Evolutionary conservation across 2,329 filamentous ascomycete species (phyloP).

Genomic region (Diaporthe eres): DNA sequence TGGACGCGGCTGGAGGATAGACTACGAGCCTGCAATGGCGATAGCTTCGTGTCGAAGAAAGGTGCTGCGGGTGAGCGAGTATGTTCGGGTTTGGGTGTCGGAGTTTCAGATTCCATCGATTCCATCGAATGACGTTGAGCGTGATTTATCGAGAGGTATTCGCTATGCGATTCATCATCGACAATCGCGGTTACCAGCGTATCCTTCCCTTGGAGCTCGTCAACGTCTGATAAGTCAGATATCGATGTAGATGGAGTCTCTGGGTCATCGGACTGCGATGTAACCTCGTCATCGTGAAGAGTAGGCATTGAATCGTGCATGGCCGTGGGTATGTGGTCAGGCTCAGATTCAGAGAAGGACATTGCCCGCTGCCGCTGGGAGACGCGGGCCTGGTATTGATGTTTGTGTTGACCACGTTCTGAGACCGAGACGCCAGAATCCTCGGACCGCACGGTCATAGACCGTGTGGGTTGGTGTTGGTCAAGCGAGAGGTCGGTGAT

Average conservation of each 20-base stretch:
- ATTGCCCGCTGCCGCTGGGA: conserved; percentile 64
- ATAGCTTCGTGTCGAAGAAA: conserved; percentile 53
- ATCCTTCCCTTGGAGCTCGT: conserved; percentile 50
- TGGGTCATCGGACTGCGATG: conserved; percentile 61
- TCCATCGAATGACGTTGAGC: conserved; percentile 53
- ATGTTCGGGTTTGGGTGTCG: conserved; percentile 58
- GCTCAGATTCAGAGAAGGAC: conserved; percentile 67
- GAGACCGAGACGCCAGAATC: conserved; percentile 56
- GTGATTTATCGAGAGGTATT: conserved; percentile 57
- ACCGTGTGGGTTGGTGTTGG: conserved; percentile 60
- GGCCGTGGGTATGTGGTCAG: conserved; percentile 54
- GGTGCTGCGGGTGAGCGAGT: conserved; percentile 47
- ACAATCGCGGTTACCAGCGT: conserved; percentile 42
- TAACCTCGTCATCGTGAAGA: conserved; percentile 57
- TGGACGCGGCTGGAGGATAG: conserved; percentile 39
- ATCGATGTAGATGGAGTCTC: conserved; percentile 61
- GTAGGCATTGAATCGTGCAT: conserved; percentile 47
- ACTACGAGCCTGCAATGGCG: conserved; percentile 41
- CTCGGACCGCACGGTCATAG: conserved; percentile 64
- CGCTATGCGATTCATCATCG: conserved; percentile 51
- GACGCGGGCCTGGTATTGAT: conserved; percentile 52
- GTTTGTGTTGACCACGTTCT: conserved; percentile 53
- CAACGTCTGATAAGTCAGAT: conserved; percentile 61
- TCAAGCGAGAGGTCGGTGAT: conserved; percentile 48
- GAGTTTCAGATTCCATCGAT: conserved; percentile 58